phyloP scores from a whole-genome alignment of 306 rosid species.

The Quercus ilex region DNA sequence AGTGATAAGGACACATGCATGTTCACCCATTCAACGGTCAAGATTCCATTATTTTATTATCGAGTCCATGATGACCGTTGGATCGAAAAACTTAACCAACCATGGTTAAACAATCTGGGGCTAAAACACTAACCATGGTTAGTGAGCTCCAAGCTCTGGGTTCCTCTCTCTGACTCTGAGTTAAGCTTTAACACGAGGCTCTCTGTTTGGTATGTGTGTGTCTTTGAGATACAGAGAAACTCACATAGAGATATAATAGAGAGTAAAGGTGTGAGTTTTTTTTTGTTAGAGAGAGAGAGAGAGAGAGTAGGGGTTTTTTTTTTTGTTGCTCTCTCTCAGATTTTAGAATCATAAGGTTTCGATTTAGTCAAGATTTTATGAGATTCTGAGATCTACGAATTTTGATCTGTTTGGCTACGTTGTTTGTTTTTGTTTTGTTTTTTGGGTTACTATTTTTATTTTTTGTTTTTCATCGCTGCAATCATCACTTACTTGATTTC shows the following conservation, averaged over 20 bases:
- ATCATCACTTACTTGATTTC: constrained; percentile 42
- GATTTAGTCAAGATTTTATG: constrained; percentile 7
- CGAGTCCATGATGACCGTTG: constrained; percentile 23
- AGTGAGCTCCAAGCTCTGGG: neutral
- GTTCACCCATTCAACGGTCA: constrained; percentile 57
- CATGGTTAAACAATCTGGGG: constrained; percentile 36
- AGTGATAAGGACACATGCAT: constrained; percentile 91
- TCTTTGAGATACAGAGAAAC: constrained; percentile 11
- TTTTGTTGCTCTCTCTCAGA: neutral
- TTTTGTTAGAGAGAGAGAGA: neutral
- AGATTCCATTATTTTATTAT: constrained; percentile 35
- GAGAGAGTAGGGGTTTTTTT: constrained; percentile 12
- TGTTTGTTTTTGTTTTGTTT: neutral
- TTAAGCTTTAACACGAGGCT: constrained; percentile 33
- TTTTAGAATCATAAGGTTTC: constrained; percentile 4
- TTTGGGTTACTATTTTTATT: neutral
- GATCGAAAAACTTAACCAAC: constrained; percentile 36
- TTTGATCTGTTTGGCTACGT: constrained; percentile 8
- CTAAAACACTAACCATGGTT: constrained; percentile 42
- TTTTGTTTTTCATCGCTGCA: neutral
- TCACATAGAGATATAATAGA: neutral
- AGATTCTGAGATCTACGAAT: constrained; percentile 49
- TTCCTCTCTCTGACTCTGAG: constrained; percentile 12
- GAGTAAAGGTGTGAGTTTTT: constrained; percentile 15
- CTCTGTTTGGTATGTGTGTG: constrained; percentile 12